phyloP scores from a whole-genome alignment of 345 rosid genomes.

The Psidium friedrichsthalianum region DNA sequence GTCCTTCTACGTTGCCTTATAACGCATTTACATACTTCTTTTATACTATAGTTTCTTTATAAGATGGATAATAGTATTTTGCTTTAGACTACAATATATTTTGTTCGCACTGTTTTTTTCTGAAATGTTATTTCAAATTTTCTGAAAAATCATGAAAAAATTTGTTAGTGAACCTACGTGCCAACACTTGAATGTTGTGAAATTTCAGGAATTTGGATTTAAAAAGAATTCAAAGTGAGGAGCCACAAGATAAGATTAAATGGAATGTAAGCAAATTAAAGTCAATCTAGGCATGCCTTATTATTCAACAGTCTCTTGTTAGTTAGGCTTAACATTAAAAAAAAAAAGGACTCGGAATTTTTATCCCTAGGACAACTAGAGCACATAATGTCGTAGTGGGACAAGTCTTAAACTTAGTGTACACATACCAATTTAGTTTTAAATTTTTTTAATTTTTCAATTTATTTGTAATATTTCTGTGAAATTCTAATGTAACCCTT shows the following conservation, averaged over 20 bases:
- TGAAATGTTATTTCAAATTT: background rate
- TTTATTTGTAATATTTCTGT: background rate
- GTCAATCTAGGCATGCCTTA: background rate
- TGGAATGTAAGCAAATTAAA: background rate
- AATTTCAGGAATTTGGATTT: background rate
- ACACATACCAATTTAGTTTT: no score
- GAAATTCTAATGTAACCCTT: background rate
- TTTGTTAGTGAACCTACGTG: background rate
- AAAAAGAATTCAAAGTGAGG: background rate
- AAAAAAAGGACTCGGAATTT: background rate
- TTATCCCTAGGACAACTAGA: background rate
- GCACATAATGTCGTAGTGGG: background rate
- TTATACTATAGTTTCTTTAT: background rate
- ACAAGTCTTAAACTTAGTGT: background rate
- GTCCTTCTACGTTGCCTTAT: background rate
- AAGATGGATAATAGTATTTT: background rate
- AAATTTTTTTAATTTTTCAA: no score
- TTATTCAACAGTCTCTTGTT: background rate
- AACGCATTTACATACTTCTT: background rate
- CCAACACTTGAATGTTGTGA: background rate
- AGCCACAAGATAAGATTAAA: background rate
- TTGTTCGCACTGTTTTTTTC: background rate
- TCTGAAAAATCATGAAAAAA: background rate
- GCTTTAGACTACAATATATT: no score
- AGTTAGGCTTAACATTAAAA: background rate